These are phyloP conservation scores for Staphylotrichum tortipilum DNA, from an alignment of 495 filamentous ascomycete species.

Conservation along the genomic window DNA sequence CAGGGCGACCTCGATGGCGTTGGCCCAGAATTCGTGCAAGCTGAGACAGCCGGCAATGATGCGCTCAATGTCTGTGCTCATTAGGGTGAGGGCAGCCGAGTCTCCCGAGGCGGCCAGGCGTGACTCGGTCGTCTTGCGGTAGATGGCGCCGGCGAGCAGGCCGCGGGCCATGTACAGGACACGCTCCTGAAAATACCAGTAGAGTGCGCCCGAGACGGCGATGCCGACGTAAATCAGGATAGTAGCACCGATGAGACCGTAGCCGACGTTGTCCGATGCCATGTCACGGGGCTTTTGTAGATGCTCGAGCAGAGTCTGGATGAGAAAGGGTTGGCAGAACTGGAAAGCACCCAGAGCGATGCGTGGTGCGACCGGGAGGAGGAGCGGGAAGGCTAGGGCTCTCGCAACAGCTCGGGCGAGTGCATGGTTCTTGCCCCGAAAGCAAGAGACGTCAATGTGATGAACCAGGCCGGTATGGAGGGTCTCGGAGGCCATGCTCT, in stretches of 20 bases:
- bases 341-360: conserved; percentile 38
- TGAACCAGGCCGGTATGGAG: conserved; percentile 1
- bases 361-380: conserved; percentile 26
- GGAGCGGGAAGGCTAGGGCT: conserved; percentile 19
- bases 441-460: conserved; percentile 4
- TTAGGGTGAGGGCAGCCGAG: conserved; percentile 51
- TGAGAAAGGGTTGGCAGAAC: conserved; percentile 58
- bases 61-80: conserved; percentile 44
- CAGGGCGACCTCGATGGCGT: conserved; percentile 43
- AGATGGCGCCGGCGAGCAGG: conserved; percentile 49
- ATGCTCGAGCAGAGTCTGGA: conserved; percentile 42
- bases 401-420: conserved; percentile 15
- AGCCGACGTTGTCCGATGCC: conserved; percentile 33
- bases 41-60: conserved; percentile 18
- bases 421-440: conserved; percentile 7
- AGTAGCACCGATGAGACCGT: conserved; percentile 30
- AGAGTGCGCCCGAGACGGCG: conserved; percentile 35
- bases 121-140: conserved; percentile 37
- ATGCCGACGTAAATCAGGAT: conserved; percentile 23
- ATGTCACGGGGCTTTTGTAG: conserved; percentile 34
- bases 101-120: conserved; percentile 37
- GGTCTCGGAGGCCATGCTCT: conserved; percentile 23
- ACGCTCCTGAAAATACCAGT: conserved; percentile 52
- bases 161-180: conserved; percentile 53
- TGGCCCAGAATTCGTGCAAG: conserved; percentile 40